Evolutionary conservation across 2,329 filamentous ascomycete species (phyloP).

Genomic region (Fusarium sp.): DNA sequence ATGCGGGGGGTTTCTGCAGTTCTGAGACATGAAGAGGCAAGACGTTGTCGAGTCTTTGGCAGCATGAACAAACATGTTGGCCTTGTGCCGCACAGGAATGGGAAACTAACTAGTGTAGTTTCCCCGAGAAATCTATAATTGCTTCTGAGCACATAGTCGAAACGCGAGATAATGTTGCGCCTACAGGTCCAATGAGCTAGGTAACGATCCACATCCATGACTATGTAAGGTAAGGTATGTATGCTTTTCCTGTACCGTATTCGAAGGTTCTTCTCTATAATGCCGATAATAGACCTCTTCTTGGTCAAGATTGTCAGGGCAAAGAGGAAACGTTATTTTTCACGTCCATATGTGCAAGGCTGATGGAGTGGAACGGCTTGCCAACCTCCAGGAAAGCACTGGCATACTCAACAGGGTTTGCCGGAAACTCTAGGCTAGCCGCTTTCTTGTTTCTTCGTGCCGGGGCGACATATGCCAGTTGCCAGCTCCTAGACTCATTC

Average conservation of each 20-base stretch:
- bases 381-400: neutral
- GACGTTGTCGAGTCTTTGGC: neutral
- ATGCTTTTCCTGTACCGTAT: neutral
- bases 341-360: neutral
- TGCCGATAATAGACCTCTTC: neutral
- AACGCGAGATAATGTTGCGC: constrained; percentile 18
- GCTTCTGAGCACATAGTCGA: constrained; percentile 39
- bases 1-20: constrained; percentile 34
- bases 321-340: constrained; percentile 10
- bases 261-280: neutral
- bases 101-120: constrained; percentile 43
- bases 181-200: neutral
- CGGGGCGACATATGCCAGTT: neutral
- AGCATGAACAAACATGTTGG: constrained; percentile 17
- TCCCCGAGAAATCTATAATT: constrained; percentile 46
- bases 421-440: neutral
- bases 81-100: constrained; percentile 11
- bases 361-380: neutral
- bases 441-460: constrained; percentile 14
- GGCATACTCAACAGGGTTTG: constrained; percentile 7
- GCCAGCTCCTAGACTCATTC: neutral
- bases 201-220: constrained; percentile 16
- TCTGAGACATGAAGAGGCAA: constrained; percentile 25
- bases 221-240: neutral
- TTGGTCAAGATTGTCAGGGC: constrained; percentile 9